Conservation (phyloP, 2,329 filamentous ascomycete species). For the Atkinsonella texensis region DNA sequence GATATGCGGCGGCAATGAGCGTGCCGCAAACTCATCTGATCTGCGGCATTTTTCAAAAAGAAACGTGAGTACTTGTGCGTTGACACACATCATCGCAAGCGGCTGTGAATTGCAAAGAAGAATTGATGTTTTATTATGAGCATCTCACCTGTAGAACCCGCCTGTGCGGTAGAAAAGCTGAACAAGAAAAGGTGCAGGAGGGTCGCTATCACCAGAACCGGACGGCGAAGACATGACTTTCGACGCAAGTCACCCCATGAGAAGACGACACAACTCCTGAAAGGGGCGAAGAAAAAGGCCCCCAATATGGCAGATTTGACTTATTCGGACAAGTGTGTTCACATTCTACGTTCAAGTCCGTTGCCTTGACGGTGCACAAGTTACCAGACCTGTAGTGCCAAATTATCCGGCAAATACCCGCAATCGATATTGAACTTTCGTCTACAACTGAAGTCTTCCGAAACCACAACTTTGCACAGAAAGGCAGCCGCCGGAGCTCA, state of each 20-base stretch:
- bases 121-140: not conserved
- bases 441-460: not conserved
- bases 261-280: not conserved
- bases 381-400: not conserved
- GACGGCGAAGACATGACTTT: constrained; percentile 23
- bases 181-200: constrained; percentile 69
- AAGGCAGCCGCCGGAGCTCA: not conserved
- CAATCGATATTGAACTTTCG: constrained; percentile 14
- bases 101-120: not conserved
- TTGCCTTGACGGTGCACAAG: not conserved
- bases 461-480: not conserved
- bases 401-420: constrained; percentile 16
- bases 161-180: constrained; percentile 73
- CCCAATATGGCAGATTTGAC: not conserved
- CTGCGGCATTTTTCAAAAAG: constrained; percentile 25
- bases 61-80: not conserved
- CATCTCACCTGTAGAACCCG: constrained; percentile 54
- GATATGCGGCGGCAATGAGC: constrained; percentile 51
- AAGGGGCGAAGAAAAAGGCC: not conserved
- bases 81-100: no score
- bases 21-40: constrained; percentile 55
- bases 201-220: constrained; percentile 43
- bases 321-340: not conserved
- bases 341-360: not conserved
- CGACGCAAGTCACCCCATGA: not conserved